phyloP scores from a whole-genome alignment of 2,329 filamentous ascomycete species.

The Xylariaceae sp. region DNA sequence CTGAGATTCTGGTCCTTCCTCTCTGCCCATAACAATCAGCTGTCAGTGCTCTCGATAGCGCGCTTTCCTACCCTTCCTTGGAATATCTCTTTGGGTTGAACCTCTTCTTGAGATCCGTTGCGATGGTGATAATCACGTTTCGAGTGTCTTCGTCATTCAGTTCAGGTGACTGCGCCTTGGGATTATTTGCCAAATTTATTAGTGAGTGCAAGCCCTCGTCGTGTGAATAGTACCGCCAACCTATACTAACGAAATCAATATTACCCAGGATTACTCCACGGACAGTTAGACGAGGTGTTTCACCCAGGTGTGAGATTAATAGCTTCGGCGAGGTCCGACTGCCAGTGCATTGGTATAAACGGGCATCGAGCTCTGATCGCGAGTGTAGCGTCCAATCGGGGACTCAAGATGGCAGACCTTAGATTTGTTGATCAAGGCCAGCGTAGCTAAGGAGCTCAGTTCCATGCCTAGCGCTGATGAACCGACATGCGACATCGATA shows the following conservation, averaged over 20 bases:
- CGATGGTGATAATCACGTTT: background rate
- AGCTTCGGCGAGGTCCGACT: background rate
- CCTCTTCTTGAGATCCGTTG: background rate
- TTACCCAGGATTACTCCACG: background rate
- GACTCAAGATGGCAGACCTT: background rate
- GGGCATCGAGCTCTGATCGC: background rate
- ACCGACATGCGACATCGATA: background rate
- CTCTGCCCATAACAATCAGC: background rate
- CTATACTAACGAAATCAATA: background rate
- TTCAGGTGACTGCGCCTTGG: background rate
- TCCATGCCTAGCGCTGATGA: background rate
- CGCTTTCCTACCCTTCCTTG: background rate
- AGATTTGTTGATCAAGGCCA: background rate
- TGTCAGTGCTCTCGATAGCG: background rate
- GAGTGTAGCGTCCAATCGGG: background rate
- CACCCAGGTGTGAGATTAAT: background rate
- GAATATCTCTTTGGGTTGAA: background rate
- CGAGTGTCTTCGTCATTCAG: background rate
- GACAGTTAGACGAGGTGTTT: background rate
- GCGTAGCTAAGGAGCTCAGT: background rate
- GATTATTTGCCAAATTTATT: background rate
- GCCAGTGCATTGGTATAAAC: background rate
- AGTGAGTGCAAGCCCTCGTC: background rate
- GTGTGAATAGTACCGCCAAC: background rate
- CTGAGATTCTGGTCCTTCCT: background rate